Evolutionary conservation across 148 eudicot species (phyloP).

Genomic region (Bassia scoparia): DNA sequence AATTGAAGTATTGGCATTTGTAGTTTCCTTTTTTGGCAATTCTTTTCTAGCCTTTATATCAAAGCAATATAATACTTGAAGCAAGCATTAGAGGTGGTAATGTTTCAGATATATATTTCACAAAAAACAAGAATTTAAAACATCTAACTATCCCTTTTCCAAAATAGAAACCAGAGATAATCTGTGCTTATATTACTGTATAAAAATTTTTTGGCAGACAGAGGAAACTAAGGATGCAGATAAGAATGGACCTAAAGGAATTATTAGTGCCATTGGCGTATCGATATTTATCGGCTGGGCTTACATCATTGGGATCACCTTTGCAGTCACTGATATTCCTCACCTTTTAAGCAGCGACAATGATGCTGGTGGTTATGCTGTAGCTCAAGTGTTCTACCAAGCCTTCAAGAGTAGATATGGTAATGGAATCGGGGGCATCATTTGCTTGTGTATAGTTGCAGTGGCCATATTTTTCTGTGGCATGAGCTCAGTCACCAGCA

Average conservation of each 20-base stretch:
- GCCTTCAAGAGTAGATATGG: constrained; percentile 85
- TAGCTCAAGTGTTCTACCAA: constrained; percentile 78
- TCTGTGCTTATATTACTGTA: constrained; percentile 7
- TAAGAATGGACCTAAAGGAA: constrained; percentile 91
- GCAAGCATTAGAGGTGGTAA: too few relatives aligned
- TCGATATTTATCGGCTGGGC: constrained; percentile 91
- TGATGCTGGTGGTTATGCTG: constrained; percentile 93
- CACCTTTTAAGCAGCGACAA: constrained; percentile 59
- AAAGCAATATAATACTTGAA: background rate
- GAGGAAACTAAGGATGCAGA: constrained; percentile 97
- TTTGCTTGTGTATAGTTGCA: constrained; percentile 79
- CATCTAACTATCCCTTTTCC: too few relatives aligned
- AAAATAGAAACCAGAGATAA: too few relatives aligned
- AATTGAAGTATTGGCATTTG: background rate
- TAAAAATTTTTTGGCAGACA: constrained; percentile 43
- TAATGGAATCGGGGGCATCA: constrained; percentile 74
- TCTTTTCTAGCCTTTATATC: background rate
- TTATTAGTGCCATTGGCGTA: constrained; percentile 84
- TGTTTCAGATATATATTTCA: too few relatives aligned
- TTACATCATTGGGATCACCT: constrained; percentile 87
- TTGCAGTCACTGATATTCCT: constrained; percentile 81
- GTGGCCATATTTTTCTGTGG: constrained; percentile 93
- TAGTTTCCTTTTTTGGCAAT: background rate
- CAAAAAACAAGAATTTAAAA: too few relatives aligned
- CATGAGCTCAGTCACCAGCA: constrained; percentile 93